Percentiles rank a stretch among this genome's conserved stretches.
Evolutionary conservation across 2,329 filamentous ascomycete species (phyloP).

Genomic region (Aspergillus transmontanensis): DNA sequence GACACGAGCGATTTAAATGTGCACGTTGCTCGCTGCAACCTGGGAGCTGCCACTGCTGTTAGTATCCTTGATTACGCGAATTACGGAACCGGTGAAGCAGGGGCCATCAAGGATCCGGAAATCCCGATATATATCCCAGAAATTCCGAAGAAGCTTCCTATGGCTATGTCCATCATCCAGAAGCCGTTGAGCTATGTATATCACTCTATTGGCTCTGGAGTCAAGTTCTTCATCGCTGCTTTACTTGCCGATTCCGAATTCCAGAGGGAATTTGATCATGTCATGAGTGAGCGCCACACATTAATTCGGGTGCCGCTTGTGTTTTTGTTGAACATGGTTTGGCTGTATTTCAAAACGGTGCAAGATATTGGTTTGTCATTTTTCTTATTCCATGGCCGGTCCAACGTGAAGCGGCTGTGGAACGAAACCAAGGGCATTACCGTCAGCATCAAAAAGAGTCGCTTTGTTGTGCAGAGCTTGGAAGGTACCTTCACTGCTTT

Average conservation of each 20-base stretch:
- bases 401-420: slow-evolving; percentile 51
- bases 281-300: slow-evolving; percentile 39
- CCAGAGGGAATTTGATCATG: slow-evolving; percentile 53
- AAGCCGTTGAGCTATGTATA: slow-evolving; percentile 45
- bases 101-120: slow-evolving; percentile 27
- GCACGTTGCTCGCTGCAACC: slow-evolving; percentile 53
- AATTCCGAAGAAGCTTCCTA: slow-evolving; percentile 27
- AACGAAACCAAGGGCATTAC: slow-evolving; percentile 53
- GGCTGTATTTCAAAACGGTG: slow-evolving; percentile 50
- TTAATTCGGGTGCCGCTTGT: slow-evolving; percentile 41
- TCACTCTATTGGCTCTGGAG: slow-evolving; percentile 44
- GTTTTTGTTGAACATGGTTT: slow-evolving; percentile 49
- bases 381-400: slow-evolving; percentile 53
- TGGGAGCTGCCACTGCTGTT: slow-evolving; percentile 45
- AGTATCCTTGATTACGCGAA: slow-evolving; percentile 36
- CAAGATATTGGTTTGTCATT: slow-evolving; percentile 51
- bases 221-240: slow-evolving; percentile 55
- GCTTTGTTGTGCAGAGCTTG: slow-evolving; percentile 51
- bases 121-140: slow-evolving; percentile 33
- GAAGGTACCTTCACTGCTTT: slow-evolving; percentile 56
- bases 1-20: slow-evolving; percentile 41
- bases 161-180: slow-evolving; percentile 28
- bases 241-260: slow-evolving; percentile 56
- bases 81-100: slow-evolving; percentile 29
- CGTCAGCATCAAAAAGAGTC: slow-evolving; percentile 50